Percentiles rank a stretch among this genome's conserved stretches.
Conservation (phyloP, 768 basidiomycete genomes). For the Hirschioporus abietinus region DNA sequence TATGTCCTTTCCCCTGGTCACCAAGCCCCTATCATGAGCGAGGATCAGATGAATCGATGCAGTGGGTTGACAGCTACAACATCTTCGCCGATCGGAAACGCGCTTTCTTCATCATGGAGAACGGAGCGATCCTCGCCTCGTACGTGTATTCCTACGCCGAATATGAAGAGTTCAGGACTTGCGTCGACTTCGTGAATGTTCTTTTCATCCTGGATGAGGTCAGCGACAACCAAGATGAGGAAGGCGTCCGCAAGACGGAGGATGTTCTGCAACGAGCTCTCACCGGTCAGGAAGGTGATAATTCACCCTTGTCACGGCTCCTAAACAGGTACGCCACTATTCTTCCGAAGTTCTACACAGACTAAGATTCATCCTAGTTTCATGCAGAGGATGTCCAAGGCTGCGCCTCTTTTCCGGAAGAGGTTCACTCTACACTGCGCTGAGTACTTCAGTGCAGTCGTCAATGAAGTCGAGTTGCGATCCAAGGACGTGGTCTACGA, state of each 20-base stretch:
- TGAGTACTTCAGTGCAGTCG: constrained; percentile 7
- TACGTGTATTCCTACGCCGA: constrained; percentile 13
- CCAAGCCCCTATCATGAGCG: constrained; percentile 12
- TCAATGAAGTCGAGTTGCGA: constrained; percentile 16
- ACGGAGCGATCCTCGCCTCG: constrained; percentile 31
- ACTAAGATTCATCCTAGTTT: constrained; percentile 37
- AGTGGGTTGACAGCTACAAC: constrained; percentile 13
- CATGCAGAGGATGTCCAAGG: constrained; percentile 33
- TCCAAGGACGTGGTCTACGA: constrained; percentile 15
- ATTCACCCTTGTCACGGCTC: constrained; percentile 53
- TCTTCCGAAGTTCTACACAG: constrained; percentile 3
- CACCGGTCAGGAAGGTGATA: constrained; percentile 41
- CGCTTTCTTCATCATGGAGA: constrained; percentile 57
- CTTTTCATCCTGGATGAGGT: constrained; percentile 15
- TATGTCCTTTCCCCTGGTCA: constrained; percentile 11
- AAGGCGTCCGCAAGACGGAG: constrained; percentile 37
- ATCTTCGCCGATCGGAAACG: constrained; percentile 36
- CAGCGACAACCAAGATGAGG: constrained; percentile 14
- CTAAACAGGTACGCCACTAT: constrained; percentile 50
- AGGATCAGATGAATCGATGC: constrained; percentile 8
- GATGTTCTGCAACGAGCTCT: constrained; percentile 48
- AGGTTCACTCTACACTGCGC: constrained; percentile 14
- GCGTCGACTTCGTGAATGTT: constrained; percentile 14
- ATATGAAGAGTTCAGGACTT: constrained; percentile 11
- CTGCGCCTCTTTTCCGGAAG: constrained; percentile 32